Evolutionary conservation across 2,329 filamentous ascomycete genomes (phyloP), one percentile per base, ranked within the genome.

Genomic region (Dothiorella sarmentorum): DNA sequence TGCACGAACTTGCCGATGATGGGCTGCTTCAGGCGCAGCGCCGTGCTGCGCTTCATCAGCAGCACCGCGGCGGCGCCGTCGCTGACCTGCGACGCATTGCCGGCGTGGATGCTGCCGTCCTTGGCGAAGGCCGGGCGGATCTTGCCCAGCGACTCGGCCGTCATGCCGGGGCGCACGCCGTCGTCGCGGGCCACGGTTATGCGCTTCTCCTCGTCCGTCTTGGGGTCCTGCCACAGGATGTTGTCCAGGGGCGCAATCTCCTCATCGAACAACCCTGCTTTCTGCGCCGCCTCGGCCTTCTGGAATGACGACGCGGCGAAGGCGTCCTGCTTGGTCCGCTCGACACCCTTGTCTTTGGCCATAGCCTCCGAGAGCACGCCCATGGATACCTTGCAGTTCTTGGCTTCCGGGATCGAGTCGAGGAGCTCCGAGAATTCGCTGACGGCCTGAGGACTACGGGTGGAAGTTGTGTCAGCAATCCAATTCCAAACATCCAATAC

Each of bases 351-450:
- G 72, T 91, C 91, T 76, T 91, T 89, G 66, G 93, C 94, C 93
- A 97, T 97, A 69, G 93, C 76, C 77, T 99, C 94, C 26, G 91
- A 96, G 51, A 97, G 81, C 10, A 91, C 84, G 67, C 93, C 93
- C 94, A 97, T 97, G 73, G 91, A 87, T 3, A 97, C 93, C 79
- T 96, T 97, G 86, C 94, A 99, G 83, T 97, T 95, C 69, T 89
- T 89, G 22, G 92, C 84, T 71, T 94, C 88, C 63, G 85, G 82
- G 80, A 93, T 83, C 67, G 80, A 83, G 71, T 97, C 90, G 63
- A 97, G 85, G 56, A 90, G 83, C 51, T 96, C 90, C 27, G 90
- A 94, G 82, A 97, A 97, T 76, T 97, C 94, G 62, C 87, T 85
- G 15, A 97, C 93, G 62, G 94, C 94, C 43, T 80, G 81, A 22